Conservation (phyloP, 2,329 filamentous ascomycete genomes). For the Trichoderma hamatum region DNA sequence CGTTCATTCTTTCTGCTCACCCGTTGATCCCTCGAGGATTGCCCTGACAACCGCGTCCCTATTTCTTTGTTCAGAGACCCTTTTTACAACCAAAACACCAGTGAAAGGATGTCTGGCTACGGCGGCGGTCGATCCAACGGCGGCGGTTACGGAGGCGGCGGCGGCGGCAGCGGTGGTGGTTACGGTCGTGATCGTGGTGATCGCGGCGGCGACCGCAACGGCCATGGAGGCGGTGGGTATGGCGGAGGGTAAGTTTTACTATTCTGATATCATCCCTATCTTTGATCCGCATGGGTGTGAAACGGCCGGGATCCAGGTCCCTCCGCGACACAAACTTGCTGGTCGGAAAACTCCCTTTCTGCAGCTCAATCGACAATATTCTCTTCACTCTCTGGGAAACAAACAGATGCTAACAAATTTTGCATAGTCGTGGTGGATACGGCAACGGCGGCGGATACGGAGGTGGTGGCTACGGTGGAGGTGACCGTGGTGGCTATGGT, state of each 20-base stretch:
- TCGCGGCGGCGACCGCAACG: conserved; percentile 51
- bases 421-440: conserved; percentile 53
- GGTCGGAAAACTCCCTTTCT: background rate
- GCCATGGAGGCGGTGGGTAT: conserved; percentile 42
- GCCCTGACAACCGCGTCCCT: conserved; percentile 22
- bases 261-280: background rate
- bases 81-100: conserved; percentile 25
- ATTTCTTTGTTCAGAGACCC: background rate
- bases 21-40: conserved; percentile 6
- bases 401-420: conserved; percentile 41
- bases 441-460: conserved; percentile 34
- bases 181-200: conserved; percentile 48
- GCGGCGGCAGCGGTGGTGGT: conserved; percentile 42
- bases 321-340: background rate
- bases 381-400: background rate
- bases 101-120: conserved; percentile 52
- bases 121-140: conserved; percentile 40
- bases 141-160: conserved; percentile 39
- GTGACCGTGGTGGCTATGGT: conserved; percentile 43
- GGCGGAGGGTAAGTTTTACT: conserved; percentile 44
- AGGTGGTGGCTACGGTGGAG: conserved; percentile 38
- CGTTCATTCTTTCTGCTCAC: conserved; percentile 17
- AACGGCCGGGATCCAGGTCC: background rate
- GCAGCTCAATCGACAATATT: background rate
- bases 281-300: background rate